Evolutionary conservation across 179 eudicot species (phyloP), one percentile per base, ranked within the genome.

Genomic region (Beta lomatogona): DNA sequence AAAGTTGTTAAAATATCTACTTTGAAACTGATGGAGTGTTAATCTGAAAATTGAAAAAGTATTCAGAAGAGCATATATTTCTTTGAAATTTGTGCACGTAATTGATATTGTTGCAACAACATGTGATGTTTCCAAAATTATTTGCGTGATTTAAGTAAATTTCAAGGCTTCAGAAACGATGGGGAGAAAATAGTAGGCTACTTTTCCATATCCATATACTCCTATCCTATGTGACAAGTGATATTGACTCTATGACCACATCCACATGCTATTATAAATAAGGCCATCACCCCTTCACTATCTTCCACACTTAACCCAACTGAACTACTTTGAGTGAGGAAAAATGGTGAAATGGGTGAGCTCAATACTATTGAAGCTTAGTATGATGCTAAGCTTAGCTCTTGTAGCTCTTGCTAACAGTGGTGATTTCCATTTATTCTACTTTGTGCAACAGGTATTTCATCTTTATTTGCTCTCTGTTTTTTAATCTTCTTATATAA

Each of bases 361-460:
- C 71, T 83, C 83, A 25, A 18, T 80, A 67, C 71, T 83, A 28
- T 4, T 76, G 6, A 76, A 69, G 44, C 74, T 83, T 45, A 64
- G 31, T 41, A 0, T 80, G 0, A 12, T 85, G 12, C 83, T 85
- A 0, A 76, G 83, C 52, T 75, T 85, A 44, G 0, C 83, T 2
- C 45, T 68, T 6, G 85, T 82, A 5, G 28, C 87, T 36, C 48
- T 85, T 1, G 80, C 75, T 19, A 61, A 19, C 85, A 84, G 48
- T 72, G 87, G 84, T 36, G 80, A 82, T 22, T 82, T 82, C 31
- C 85, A 72, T 58, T 41, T 71, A 28, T 82, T 82, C 74, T 82
- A 82, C 81, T 82, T 82, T 72, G 81, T 82, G 0, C 85, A 82
- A 55, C 85, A 82, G 85, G 85, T 82, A 67, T 41, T 54, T 4